These are phyloP conservation scores for Meyerozyma carpophila DNA, from an alignment of 1,139 yeast species.

Conservation along the genomic window DNA sequence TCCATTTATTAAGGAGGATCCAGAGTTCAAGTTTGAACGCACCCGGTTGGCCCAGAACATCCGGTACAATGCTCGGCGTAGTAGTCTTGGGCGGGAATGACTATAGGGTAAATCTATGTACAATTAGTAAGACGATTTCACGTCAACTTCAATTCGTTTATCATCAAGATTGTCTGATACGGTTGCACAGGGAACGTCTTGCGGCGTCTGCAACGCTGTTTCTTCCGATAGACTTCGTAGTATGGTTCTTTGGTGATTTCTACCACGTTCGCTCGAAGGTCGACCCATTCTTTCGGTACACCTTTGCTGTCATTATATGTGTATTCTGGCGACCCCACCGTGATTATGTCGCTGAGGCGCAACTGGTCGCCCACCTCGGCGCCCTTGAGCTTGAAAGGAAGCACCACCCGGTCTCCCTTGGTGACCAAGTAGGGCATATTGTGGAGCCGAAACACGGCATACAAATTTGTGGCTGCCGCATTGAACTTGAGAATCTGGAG, in stretches of 20 bases:
- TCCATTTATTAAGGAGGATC: conserved; percentile 49
- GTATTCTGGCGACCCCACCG: conserved; percentile 81
- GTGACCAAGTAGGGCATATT: conserved; percentile 86
- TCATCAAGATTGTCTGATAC: conserved; percentile 73
- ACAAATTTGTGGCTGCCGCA: conserved; percentile 31
- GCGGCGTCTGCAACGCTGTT: conserved; percentile 78
- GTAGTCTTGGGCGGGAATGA: conserved; percentile 4
- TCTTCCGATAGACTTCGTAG: conserved; percentile 51
- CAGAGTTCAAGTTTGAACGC: conserved; percentile 50
- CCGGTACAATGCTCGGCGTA: conserved; percentile 25
- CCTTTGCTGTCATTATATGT: conserved; percentile 45
- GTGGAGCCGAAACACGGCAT: conserved; percentile 80
- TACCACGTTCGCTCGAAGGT: conserved; percentile 70
- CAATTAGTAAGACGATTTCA: conserved; percentile 4
- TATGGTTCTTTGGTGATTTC: conserved; percentile 86
- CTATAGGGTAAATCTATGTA: too few species aligned
- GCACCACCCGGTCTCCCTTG: conserved; percentile 75
- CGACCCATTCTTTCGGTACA: conserved; percentile 37
- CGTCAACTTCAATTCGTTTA: conserved; percentile 59
- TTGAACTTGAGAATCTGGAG: conserved; percentile 60
- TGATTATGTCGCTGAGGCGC: conserved; percentile 65
- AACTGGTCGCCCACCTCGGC: conserved; percentile 80
- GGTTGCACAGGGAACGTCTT: conserved; percentile 78
- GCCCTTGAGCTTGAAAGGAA: conserved; percentile 72
- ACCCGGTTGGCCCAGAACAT: conserved; percentile 57